Conservation (phyloP, 495 filamentous ascomycete genomes). For the Xylaria acuta region DNA sequence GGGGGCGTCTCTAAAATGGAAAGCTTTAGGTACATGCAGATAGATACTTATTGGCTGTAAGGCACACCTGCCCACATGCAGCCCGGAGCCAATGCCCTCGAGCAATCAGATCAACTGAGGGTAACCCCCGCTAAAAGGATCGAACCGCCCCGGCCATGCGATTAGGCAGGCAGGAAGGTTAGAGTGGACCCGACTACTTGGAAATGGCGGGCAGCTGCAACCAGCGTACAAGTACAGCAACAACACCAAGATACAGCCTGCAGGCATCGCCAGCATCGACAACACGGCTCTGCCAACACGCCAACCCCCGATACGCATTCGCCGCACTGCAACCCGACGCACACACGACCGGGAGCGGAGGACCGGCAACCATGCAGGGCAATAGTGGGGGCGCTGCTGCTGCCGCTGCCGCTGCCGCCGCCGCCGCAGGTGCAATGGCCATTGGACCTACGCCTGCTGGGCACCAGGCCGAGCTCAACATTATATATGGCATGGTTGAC, state of each 20-base stretch:
- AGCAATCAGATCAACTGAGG: no score
- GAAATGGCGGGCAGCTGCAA: no score
- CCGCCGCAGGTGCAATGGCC: slow-evolving; percentile 53
- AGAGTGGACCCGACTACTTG: no score
- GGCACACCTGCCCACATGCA: no score
- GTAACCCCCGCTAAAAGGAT: neutral
- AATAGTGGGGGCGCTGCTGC: slow-evolving; percentile 56
- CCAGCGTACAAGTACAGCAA: neutral
- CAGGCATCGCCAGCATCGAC: neutral
- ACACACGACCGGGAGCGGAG: neutral
- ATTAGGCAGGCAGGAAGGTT: no score
- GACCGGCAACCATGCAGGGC: slow-evolving; percentile 51
- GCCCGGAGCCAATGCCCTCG: no score
- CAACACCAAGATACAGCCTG: neutral
- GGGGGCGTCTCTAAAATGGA: no score
- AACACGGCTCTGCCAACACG: neutral
- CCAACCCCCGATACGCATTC: neutral
- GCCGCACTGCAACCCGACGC: neutral
- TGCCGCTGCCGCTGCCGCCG: slow-evolving; percentile 48
- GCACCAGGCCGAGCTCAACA: slow-evolving; percentile 86
- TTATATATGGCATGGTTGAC: slow-evolving; percentile 82
- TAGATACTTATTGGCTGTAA: no score
- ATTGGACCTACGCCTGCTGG: slow-evolving; percentile 73
- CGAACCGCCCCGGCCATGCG: neutral
- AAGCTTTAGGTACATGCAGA: no score